Evolutionary conservation across 441 rosid species (phyloP), one percentile per base, ranked within the genome.

Genomic region (Monsonia emarginata): DNA sequence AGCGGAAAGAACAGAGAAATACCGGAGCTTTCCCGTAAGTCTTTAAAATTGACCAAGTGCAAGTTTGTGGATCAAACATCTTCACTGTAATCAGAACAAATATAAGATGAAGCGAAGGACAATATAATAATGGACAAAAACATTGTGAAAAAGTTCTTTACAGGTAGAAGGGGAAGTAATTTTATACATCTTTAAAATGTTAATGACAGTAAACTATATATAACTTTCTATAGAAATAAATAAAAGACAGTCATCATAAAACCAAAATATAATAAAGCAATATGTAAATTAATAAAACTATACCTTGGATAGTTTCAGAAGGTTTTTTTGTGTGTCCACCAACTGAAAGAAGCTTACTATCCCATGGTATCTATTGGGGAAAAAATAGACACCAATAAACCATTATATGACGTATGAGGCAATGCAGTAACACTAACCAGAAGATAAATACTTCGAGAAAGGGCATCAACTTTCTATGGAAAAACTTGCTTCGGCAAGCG

Each of bases 21-120:
- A 95, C 98, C 83, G 98, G 99, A 50, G 93, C 78, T 83, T 95
- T 95, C 78, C 99, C 98, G 68, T 87, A 89, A 71, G 96, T 91
- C 88, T 89, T 89, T 67, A 91, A 76, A 75, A 69, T 81, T 69
- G 97, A 95, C 97, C 99, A 95, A 14, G 90, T 81, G 75, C 71
- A 70, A 60, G 83, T 82, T 67, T 83, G 87, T 57, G 82, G 78
- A 86, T 95, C 95, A 73, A 89, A 91, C 70, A 71, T 86, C 86
- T 82, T 95, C 83, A 89, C 98, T 95, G 96, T 66, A 73, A 84
- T 27, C 48, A 73, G 62, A 76, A 38, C 72, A 50, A 75, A 74
- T 16, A 31, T 6, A 30, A 42, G 46, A 58, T 64, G 3, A 26
- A 18, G 48, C 3, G 2, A 52, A 50, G 34, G 7, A 31, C 24